Evolutionary conservation across 306 rosid species (phyloP), one percentile per base, ranked within the genome.

Genomic region (Pterocarpus santalinus): DNA sequence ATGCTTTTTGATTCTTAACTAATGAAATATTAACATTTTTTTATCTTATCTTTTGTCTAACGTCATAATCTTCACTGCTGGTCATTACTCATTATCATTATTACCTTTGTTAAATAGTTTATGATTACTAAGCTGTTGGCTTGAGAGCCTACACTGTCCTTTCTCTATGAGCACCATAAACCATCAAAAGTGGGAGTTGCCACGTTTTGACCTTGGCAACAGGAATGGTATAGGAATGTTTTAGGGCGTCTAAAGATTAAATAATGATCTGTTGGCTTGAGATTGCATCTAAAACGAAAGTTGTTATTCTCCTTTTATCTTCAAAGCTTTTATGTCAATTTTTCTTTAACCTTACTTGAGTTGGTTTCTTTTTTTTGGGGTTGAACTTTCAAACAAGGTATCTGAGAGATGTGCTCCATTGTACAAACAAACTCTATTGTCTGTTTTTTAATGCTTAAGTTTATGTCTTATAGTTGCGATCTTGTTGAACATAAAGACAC

Each of bases 71-170:
- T 33, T 39, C 58, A n/a, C 32, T 67, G 30, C 51, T 36, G 72
- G 32, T 70, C 73, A 62, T 33, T 60, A 47, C 53, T 69, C 53
- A 34, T 43, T 82, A 33, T n/a, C 22, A 9, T 75, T 41, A 9
- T 69, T 62, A 22, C 70, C 53, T 28, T 34, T 51, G 32, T 16
- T 66, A 47, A 52, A n/a, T 73, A 62, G 52, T 47, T 62, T 56
- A 44, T 8, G 68, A 47, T 52, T 56, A 51, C 46, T 49, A 67
- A 41, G 43, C 38, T 49, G 9, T 28, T 67, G 36, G 53, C 80
- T 72, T 72, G 53, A 55, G 64, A 78, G 38, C 65, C 46, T 76
- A 60, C 32, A 55, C 35, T 17, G 56, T 71, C 78, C 53, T 80
- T 38, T 78, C 69, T 62, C 28, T n/a, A 7, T 67, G 66, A 39